Conservation (phyloP, 495 filamentous ascomycete species). For the Xylaria cubensis region DNA sequence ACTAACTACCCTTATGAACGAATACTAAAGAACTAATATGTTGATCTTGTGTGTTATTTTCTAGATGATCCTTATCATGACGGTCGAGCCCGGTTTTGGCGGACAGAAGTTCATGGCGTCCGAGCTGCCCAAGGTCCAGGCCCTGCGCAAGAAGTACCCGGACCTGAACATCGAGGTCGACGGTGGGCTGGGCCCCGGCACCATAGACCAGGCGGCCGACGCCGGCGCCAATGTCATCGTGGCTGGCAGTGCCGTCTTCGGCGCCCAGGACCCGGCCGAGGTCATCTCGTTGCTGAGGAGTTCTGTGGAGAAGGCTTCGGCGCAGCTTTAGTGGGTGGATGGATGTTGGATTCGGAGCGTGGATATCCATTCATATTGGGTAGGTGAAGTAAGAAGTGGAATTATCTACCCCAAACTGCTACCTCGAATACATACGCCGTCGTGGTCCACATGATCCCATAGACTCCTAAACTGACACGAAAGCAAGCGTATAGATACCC, state of each 20-base stretch:
- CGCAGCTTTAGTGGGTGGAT: slow-evolving; percentile 30
- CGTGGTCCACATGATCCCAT: background rate
- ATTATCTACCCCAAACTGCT: slow-evolving; percentile 5
- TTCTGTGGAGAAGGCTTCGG: slow-evolving; percentile 70
- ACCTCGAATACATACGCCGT: background rate
- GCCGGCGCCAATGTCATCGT: slow-evolving; percentile 98
- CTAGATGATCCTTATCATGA: slow-evolving; percentile 99
- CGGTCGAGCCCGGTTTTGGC: slow-evolving; percentile 95
- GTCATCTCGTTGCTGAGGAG: slow-evolving; percentile 82
- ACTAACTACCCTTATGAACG: background rate
- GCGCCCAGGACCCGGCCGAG: slow-evolving; percentile 82
- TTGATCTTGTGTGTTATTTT: background rate
- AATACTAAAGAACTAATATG: background rate
- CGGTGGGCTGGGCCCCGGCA: slow-evolving; percentile 84
- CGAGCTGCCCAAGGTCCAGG: slow-evolving; percentile 90
- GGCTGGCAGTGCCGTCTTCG: slow-evolving; percentile 96
- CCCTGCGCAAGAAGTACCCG: slow-evolving; percentile 82
- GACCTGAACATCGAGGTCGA: slow-evolving; percentile 97
- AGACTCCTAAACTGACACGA: background rate
- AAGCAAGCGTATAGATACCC: background rate
- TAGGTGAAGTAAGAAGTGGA: background rate
- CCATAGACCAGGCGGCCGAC: slow-evolving; percentile 92
- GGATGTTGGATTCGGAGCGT: slow-evolving; percentile 20
- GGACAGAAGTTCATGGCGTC: slow-evolving; percentile 98
- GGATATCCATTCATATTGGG: background rate